Evolutionary conservation across 1,139 yeast genomes (phyloP), one percentile per base, ranked within the genome.

Genomic region (Debaryomyces psychrophilus): DNA sequence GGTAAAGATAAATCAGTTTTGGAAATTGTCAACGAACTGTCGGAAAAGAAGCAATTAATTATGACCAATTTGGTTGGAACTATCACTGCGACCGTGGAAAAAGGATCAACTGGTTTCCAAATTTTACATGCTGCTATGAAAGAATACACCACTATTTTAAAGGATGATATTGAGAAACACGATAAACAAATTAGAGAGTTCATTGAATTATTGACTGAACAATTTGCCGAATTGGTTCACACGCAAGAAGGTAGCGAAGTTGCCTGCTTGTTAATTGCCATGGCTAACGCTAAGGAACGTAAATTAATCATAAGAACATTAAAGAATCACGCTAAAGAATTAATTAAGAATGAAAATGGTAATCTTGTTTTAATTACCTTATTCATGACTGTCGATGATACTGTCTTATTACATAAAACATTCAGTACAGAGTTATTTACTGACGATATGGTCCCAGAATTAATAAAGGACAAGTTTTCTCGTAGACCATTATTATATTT

Each of bases 51-150:
- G 62, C 87, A 79, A 51, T 76, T 87, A 50, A 82, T 93, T 52
- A 78, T 90, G 66, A 76, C 81, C 56, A 92, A 93, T 65, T 76
- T 93, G 62, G 77, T 75, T 56, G 90, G 90, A 51, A 90, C 96
- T 8, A 89, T 93, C 52, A 83, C 86, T 29, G 93, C 96, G 2
- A 87, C 97, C 8, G 95, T 93, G 44, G 93, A 87, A 65, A 93
- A 93, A 68, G 98, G 98, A 6, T 89, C 97, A 4, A 87, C 96
- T 38, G 98, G 99, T 34, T 93, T 93, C 77, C 96, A 92, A 65
- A 87, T 93, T 55, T 80, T 93, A 61, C 99, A 93, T 65, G 96
- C 97, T 28, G 97, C 96, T 44, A 90, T 93, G 96, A 83, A 79
- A 61, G 97, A 93, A 65, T 90, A 88, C 59, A 81, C 83, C 41